phyloP scores from a whole-genome alignment of 306 rosid genomes.

The Quillaja saponaria region DNA sequence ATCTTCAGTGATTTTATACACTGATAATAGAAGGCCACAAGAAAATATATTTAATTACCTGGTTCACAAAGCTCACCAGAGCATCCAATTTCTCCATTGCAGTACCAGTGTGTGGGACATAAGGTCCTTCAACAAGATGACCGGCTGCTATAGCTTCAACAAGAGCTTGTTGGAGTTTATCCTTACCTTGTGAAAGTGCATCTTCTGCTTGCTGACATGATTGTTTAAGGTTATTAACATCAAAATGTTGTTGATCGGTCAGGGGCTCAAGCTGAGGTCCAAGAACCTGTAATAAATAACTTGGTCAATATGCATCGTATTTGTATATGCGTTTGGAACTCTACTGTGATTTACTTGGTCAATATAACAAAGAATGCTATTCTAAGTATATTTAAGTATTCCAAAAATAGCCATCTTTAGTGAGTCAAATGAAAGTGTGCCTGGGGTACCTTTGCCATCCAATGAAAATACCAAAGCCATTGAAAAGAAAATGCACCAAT shows the following conservation, averaged over 20 bases:
- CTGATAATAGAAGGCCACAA: no score
- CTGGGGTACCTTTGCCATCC: no score
- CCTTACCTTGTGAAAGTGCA: constrained; percentile 87
- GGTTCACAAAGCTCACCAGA: constrained; percentile 65
- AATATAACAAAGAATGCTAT: not conserved
- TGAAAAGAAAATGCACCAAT: no score
- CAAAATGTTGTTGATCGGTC: constrained; percentile 61
- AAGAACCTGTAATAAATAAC: constrained; percentile 60
- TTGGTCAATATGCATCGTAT: constrained; percentile 17
- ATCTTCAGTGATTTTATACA: no score
- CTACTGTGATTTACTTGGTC: not conserved
- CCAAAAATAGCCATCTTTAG: no score
- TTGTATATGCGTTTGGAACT: constrained; percentile 1
- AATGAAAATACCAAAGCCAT: no score
- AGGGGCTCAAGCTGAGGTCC: constrained; percentile 61
- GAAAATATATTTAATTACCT: constrained; percentile 44
- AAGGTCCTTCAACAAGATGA: constrained; percentile 49
- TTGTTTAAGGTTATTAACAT: constrained; percentile 56
- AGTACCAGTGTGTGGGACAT: constrained; percentile 48
- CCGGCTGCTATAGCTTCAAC: constrained; percentile 61
- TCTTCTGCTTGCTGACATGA: constrained; percentile 96
- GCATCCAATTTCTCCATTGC: constrained; percentile 84
- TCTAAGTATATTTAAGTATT: no score
- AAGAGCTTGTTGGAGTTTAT: constrained; percentile 68
- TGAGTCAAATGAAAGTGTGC: no score